Percentiles rank a stretch among this genome's conserved stretches.
phyloP scores from a whole-genome alignment of 805 yeast genomes.

The Nakazawaea wyomingensis region DNA sequence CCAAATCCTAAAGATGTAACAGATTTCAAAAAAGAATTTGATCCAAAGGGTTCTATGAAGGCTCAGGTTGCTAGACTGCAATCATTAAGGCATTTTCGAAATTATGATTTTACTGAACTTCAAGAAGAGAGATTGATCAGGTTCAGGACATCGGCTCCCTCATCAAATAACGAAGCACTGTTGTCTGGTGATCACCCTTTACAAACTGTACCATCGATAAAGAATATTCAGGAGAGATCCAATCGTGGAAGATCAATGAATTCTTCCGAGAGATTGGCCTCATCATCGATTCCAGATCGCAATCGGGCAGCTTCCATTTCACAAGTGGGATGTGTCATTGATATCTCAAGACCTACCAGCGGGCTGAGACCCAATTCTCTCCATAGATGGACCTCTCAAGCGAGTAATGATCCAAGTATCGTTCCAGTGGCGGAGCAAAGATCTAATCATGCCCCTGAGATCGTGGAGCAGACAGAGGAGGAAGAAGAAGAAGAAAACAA shows the following conservation, averaged over 20 bases:
- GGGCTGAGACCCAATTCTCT: no score
- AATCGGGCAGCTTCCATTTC: no score
- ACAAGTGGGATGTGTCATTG: no score
- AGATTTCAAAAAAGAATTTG: conserved; percentile 2
- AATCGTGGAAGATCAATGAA: neutral
- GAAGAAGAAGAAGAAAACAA: no score
- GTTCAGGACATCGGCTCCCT: conserved; percentile 28
- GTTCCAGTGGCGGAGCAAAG: no score
- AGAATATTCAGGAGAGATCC: neutral
- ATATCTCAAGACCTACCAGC: no score
- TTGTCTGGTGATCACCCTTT: conserved; percentile 30
- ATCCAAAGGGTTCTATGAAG: conserved; percentile 20
- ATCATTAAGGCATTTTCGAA: conserved; percentile 24
- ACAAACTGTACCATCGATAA: conserved; percentile 10
- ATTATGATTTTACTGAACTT: conserved; percentile 19
- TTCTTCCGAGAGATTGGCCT: no score
- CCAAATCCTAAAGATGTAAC: neutral
- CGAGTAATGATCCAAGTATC: no score
- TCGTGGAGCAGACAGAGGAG: no score
- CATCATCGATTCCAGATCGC: no score
- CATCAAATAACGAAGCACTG: conserved; percentile 22
- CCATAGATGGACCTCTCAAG: no score
- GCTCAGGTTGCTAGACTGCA: conserved; percentile 24
- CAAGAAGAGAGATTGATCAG: conserved; percentile 33
- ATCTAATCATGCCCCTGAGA: no score